Percentiles rank a stretch among this genome's conserved stretches.
Conservation (phyloP, 305 asterid species). For the Nicotiana rustica region DNA sequence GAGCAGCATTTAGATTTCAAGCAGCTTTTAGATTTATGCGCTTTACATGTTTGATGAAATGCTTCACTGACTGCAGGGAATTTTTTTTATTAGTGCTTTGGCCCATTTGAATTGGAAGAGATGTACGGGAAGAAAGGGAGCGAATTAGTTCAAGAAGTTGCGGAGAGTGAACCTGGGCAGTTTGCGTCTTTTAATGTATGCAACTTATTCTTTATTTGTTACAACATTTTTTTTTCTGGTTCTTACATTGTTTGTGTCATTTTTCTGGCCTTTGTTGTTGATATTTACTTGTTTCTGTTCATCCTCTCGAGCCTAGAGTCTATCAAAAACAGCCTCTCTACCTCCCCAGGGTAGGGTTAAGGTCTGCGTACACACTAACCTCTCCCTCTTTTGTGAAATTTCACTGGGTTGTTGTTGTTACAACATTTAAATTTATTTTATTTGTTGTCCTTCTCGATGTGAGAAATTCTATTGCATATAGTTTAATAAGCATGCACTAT, state of each 20-base stretch:
- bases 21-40: background rate
- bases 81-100: background rate
- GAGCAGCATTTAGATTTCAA: background rate
- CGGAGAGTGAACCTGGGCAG: conserved; percentile 76
- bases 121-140: conserved; percentile 80
- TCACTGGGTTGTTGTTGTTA: background rate
- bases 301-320: too few relatives aligned
- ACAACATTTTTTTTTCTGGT: background rate
- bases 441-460: background rate
- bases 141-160: conserved; percentile 76
- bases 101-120: conserved; percentile 36
- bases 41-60: conserved; percentile 55
- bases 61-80: conserved; percentile 43
- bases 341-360: too few relatives aligned
- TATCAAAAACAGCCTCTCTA: too few relatives aligned
- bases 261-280: too few relatives aligned
- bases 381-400: too few relatives aligned
- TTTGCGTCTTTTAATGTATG: conserved; percentile 72
- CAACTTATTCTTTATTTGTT: background rate
- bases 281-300: too few relatives aligned
- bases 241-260: too few relatives aligned
- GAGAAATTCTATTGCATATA: background rate
- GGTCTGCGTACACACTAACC: too few relatives aligned
- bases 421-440: background rate
- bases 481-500: background rate